Evolutionary conservation across 345 rosid genomes (phyloP).

Genomic region (Murraya paniculata): DNA sequence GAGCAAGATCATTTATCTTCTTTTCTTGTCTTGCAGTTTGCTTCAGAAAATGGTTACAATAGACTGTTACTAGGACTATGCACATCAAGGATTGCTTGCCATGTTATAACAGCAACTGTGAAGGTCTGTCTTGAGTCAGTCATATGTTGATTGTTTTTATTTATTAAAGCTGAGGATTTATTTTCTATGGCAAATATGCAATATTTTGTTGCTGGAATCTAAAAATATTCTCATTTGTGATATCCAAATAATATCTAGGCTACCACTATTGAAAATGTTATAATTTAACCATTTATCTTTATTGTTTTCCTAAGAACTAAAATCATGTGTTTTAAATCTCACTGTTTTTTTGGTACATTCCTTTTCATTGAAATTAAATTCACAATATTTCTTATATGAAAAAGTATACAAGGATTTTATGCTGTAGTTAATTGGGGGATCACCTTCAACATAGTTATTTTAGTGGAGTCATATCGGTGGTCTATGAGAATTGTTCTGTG

Average conservation of each 20-base stretch:
- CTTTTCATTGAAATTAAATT: not conserved
- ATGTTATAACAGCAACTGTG: conserved; percentile 79
- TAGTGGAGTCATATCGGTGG: not conserved
- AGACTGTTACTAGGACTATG: conserved; percentile 71
- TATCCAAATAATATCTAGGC: not conserved
- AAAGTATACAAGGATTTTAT: not conserved
- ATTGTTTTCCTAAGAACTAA: not conserved
- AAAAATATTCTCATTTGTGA: not conserved
- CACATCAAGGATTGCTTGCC: conserved; percentile 84
- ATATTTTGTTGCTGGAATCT: not conserved
- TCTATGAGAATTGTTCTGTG: not conserved
- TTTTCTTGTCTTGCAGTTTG: conserved; percentile 44
- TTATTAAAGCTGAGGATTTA: not conserved
- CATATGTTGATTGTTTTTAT: not conserved
- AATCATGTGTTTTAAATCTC: not conserved
- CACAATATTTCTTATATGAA: not conserved
- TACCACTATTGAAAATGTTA: not conserved
- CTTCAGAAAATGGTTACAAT: conserved; percentile 70
- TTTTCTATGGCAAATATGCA: not conserved
- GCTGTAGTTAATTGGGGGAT: not conserved
- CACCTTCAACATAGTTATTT: not conserved
- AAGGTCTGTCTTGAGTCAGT: conserved; percentile 49
- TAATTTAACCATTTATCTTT: not conserved
- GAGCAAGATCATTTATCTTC: not conserved
- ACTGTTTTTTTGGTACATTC: not conserved